Evolutionary conservation across 768 basidiomycete species (phyloP).

Genomic region (Panaeolus papilionaceus): DNA sequence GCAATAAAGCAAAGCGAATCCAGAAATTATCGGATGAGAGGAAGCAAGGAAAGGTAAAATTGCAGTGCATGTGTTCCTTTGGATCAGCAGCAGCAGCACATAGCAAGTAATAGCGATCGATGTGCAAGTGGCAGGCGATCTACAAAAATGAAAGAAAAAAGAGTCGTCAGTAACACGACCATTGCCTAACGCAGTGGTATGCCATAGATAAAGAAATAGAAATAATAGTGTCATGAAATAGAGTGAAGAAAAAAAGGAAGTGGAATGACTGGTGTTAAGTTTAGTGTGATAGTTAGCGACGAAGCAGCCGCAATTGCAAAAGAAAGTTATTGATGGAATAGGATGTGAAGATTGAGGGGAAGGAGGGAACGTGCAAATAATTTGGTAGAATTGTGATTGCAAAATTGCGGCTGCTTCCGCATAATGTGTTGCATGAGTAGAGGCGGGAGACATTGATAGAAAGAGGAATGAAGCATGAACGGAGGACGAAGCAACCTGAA

Average conservation of each 20-base stretch:
- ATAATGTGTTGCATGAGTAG: neutral
- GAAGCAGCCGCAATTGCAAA: constrained; percentile 23
- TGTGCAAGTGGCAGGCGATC: neutral
- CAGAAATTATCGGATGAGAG: constrained; percentile 1
- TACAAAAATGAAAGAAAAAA: neutral
- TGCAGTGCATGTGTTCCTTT: neutral
- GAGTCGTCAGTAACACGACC: neutral
- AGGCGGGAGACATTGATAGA: neutral
- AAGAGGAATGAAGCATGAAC: constrained; percentile 21
- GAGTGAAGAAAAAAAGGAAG: constrained; percentile 20
- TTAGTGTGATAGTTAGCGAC: constrained; percentile 27
- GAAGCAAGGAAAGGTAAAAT: constrained; percentile 1
- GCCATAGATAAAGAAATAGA: constrained; percentile 19
- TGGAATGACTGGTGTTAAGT: constrained; percentile 20
- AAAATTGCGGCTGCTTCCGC: constrained; percentile 14
- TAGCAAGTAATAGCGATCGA: neutral
- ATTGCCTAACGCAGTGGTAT: neutral
- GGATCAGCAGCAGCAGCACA: neutral
- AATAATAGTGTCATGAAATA: constrained; percentile 17
- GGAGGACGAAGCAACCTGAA: constrained; percentile 16
- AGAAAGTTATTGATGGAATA: neutral
- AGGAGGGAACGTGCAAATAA: neutral
- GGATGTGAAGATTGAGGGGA: constrained; percentile 2
- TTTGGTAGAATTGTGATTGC: constrained; percentile 3
- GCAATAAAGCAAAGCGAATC: neutral